phyloP scores from a whole-genome alignment of 768 basidiomycete genomes.

The Gloeostereum incarnatum region DNA sequence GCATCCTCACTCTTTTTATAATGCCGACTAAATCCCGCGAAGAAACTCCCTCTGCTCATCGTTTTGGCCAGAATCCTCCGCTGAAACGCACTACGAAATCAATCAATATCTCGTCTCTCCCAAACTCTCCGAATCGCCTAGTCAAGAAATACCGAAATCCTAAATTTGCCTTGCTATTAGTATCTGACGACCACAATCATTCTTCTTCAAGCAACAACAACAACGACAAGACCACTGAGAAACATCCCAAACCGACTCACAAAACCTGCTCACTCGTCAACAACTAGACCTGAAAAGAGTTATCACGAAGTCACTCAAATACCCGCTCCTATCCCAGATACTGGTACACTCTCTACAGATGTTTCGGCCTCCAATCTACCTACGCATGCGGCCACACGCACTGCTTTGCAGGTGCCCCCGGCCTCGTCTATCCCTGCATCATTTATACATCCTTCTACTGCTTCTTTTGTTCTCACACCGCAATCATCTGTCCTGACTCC shows the following conservation, averaged over 20 bases:
- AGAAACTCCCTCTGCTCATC: too few species aligned
- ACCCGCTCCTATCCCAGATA: not conserved
- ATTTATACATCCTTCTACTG: not conserved
- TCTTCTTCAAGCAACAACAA: conserved; percentile 3
- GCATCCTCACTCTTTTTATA: too few species aligned
- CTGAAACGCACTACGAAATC: not conserved
- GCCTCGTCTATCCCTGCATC: not conserved
- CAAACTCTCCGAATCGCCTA: conserved; percentile 9
- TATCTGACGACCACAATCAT: too few species aligned
- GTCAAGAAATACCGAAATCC: conserved; percentile 7
- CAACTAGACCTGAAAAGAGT: too few species aligned
- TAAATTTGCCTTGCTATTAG: not conserved
- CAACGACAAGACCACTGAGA: conserved; percentile 1
- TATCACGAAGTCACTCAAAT: too few species aligned
- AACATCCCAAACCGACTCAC: conserved; percentile 3
- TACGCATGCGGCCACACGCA: too few species aligned
- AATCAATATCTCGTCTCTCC: too few species aligned
- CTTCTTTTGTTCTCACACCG: not conserved
- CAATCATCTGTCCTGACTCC: not conserved
- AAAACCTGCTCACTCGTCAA: too few species aligned
- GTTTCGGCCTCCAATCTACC: not conserved
- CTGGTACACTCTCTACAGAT: not conserved
- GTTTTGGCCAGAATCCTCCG: not conserved
- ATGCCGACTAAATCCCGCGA: too few species aligned
- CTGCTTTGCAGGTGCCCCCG: not conserved